Conservation (phyloP, 2,329 filamentous ascomycete genomes). For the Calonectria crousiana region DNA sequence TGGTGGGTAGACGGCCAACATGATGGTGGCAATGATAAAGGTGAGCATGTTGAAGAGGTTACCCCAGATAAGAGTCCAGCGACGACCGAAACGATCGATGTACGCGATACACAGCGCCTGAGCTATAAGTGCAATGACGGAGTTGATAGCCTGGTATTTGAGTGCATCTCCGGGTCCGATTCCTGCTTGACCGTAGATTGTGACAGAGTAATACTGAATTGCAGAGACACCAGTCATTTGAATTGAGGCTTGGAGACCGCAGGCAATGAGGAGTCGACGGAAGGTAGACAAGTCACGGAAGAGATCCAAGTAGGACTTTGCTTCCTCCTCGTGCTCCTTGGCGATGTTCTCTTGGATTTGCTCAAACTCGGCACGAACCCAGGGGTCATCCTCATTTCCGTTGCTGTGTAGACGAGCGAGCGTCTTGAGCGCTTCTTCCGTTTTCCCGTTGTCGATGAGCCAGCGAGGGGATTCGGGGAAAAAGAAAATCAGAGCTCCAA, state of each 20-base stretch:
- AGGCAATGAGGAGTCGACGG: constrained; percentile 79
- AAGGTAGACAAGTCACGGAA: constrained; percentile 72
- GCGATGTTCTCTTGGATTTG: constrained; percentile 75
- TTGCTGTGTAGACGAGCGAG: constrained; percentile 77
- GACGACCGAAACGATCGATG: constrained; percentile 78
- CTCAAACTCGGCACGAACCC: constrained; percentile 78
- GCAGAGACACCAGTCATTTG: constrained; percentile 83
- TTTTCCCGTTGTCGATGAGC: constrained; percentile 77
- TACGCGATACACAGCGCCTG: constrained; percentile 76
- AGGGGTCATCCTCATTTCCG: constrained; percentile 73
- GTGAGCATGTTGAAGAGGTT: constrained; percentile 78
- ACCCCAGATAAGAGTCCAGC: constrained; percentile 78
- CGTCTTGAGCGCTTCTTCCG: constrained; percentile 72
- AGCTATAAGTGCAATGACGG: constrained; percentile 75
- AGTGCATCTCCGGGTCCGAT: constrained; percentile 74
- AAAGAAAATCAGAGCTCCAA: constrained; percentile 71
- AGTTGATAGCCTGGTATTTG: constrained; percentile 81
- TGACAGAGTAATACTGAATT: constrained; percentile 80
- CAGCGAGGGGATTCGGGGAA: constrained; percentile 82
- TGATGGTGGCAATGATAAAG: constrained; percentile 75
- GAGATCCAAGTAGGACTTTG: constrained; percentile 76
- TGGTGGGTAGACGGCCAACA: constrained; percentile 69
- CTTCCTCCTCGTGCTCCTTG: constrained; percentile 75
- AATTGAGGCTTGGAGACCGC: constrained; percentile 74
- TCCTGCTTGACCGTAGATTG: constrained; percentile 76